Conservation (phyloP, 768 basidiomycete species). For the Xerocomellus intermedius region DNA sequence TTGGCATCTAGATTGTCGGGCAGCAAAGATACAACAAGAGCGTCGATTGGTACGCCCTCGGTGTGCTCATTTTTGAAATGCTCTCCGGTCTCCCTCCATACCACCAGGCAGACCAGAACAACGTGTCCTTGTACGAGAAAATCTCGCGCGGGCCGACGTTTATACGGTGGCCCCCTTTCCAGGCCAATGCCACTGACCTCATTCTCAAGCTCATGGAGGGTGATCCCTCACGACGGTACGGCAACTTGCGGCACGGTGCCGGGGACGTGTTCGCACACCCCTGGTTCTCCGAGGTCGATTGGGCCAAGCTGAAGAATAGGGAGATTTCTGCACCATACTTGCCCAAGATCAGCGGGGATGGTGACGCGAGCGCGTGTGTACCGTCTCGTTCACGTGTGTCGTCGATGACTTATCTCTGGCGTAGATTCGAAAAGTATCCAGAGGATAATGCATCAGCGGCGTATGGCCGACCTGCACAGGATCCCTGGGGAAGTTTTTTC, state of each 20-base stretch:
- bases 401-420: background rate
- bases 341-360: conserved; percentile 88
- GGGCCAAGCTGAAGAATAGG: conserved; percentile 73
- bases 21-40: conserved; percentile 91
- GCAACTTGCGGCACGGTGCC: conserved; percentile 84
- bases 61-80: conserved; percentile 98
- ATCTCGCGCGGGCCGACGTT: conserved; percentile 73
- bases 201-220: conserved; percentile 88
- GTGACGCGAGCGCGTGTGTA: conserved; percentile 91
- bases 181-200: conserved; percentile 79
- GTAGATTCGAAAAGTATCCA: conserved; percentile 75
- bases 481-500: conserved; percentile 68
- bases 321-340: conserved; percentile 96
- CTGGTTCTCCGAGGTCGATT: conserved; percentile 95
- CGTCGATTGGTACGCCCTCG: conserved; percentile 98
- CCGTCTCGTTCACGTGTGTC: background rate
- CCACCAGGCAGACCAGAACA: conserved; percentile 83
- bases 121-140: conserved; percentile 87
- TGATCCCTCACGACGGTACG: conserved; percentile 85
- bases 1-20: conserved; percentile 56
- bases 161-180: conserved; percentile 78
- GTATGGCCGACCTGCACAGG: conserved; percentile 59
- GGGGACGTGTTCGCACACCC: conserved; percentile 90
- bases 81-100: conserved; percentile 94
- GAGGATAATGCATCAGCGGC: conserved; percentile 62